Percentiles rank a stretch among this genome's conserved stretches.
Conservation (phyloP, 768 basidiomycete species). For the Cytidiella melzeri region DNA sequence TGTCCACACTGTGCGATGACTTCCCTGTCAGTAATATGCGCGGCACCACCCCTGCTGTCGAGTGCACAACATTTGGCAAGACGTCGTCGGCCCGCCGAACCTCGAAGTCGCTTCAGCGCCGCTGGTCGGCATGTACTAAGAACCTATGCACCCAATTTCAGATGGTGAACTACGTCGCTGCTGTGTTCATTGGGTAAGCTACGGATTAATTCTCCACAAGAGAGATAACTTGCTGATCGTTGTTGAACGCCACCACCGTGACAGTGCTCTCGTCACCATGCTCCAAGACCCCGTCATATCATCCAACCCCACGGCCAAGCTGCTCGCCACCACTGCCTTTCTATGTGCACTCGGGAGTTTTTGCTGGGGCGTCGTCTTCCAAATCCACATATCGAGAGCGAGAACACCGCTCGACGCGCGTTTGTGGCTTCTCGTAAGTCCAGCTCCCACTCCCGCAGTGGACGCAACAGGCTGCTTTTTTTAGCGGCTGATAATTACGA, state of each 20-base stretch:
- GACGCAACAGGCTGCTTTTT: too few relatives aligned
- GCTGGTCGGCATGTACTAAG: slow-evolving; percentile 5
- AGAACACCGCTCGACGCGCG: not conserved
- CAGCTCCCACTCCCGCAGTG: too few relatives aligned
- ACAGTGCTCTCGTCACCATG: slow-evolving; percentile 1
- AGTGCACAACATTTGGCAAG: too few relatives aligned
- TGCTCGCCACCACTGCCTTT: not conserved
- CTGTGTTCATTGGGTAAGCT: slow-evolving; percentile 6
- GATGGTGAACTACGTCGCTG: slow-evolving; percentile 5
- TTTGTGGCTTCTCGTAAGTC: not conserved
- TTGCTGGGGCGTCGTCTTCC: not conserved
- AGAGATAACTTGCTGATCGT: not conserved
- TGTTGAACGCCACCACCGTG: not conserved
- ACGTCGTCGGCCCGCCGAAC: too few relatives aligned
- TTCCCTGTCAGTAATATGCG: too few relatives aligned
- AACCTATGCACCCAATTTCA: not conserved
- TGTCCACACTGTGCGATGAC: too few relatives aligned
- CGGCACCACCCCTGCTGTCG: too few relatives aligned
- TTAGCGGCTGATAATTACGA: too few relatives aligned
- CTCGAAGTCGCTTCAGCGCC: not conserved
- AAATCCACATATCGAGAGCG: not conserved
- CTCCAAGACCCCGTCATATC: slow-evolving; percentile 4
- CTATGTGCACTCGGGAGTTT: slow-evolving; percentile 5
- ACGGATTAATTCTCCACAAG: too few relatives aligned
- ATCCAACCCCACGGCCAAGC: not conserved